Conservation (phyloP, 2,329 filamentous ascomycete species). For the Botrytis sinoallii region DNA sequence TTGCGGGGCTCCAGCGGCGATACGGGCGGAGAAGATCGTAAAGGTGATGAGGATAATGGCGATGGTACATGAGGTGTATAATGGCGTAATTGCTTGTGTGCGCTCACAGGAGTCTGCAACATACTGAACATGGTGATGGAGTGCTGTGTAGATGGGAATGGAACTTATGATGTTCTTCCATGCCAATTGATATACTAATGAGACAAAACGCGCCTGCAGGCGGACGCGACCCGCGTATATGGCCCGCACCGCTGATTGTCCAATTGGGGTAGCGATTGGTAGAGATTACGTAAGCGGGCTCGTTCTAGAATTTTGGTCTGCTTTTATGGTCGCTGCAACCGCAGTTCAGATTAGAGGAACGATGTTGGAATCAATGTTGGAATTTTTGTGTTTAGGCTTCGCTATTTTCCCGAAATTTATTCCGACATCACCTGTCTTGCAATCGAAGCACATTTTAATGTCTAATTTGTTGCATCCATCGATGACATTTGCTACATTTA, state of each 20-base stretch:
- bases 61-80: constrained; percentile 20
- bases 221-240: constrained; percentile 5
- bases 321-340: neutral
- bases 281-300: neutral
- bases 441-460: too few relatives aligned
- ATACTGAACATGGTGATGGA: constrained; percentile 11
- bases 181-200: constrained; percentile 2
- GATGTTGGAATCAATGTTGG: neutral
- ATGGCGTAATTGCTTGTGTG: constrained; percentile 15
- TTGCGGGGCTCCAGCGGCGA: constrained; percentile 17
- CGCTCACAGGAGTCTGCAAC: constrained; percentile 12
- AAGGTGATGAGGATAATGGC: constrained; percentile 17
- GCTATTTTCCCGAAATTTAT: too few relatives aligned
- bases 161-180: neutral
- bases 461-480: neutral
- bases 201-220: neutral
- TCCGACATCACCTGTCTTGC: neutral
- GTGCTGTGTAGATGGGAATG: neutral
- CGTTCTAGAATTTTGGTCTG: neutral
- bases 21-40: constrained; percentile 16
- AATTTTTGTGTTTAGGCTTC: neutral
- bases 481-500: neutral
- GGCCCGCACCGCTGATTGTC: neutral
- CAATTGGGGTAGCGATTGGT: neutral
- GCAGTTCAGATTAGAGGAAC: neutral